Evolutionary conservation across 179 eudicot genomes (phyloP).

Genomic region (Camellia oleifera): DNA sequence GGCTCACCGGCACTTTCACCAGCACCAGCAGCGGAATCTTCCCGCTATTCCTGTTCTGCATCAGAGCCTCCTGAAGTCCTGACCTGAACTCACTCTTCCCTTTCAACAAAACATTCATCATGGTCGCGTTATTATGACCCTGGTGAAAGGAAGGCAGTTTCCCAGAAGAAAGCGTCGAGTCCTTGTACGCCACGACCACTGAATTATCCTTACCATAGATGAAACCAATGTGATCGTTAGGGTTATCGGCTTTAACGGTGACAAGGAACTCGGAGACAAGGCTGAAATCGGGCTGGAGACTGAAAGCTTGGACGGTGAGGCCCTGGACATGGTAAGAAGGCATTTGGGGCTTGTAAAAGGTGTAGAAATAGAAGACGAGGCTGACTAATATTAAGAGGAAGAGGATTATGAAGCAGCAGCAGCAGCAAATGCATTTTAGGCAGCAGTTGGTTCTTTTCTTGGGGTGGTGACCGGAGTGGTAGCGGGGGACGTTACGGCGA

Average conservation of each 20-base stretch:
- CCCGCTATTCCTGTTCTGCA: slow-evolving; percentile 16
- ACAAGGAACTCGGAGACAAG: slow-evolving; percentile 32
- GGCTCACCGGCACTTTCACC: slow-evolving; percentile 43
- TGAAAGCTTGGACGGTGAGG: slow-evolving; percentile 35
- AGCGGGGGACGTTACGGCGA: slow-evolving; percentile 29
- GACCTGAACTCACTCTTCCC: slow-evolving; percentile 44
- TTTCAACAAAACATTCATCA: slow-evolving; percentile 29
- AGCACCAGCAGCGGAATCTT: slow-evolving; percentile 42
- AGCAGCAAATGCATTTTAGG: slow-evolving; percentile 46
- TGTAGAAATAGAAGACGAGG: slow-evolving; percentile 24
- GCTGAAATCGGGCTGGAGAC: slow-evolving; percentile 30
- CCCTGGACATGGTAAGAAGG: slow-evolving; percentile 40
- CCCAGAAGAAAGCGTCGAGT: slow-evolving; percentile 38
- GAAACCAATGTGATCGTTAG: slow-evolving; percentile 40
- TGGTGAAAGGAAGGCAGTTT: slow-evolving; percentile 46
- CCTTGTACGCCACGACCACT: slow-evolving; percentile 30
- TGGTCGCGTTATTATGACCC: slow-evolving; percentile 37
- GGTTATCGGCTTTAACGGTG: slow-evolving; percentile 44
- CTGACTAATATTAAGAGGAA: slow-evolving; percentile 25
- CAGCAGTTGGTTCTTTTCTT: slow-evolving; percentile 26
- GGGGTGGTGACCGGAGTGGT: slow-evolving; percentile 12
- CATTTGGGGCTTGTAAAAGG: slow-evolving; percentile 40
- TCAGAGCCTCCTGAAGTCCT: slow-evolving; percentile 29
- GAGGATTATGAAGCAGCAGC: slow-evolving; percentile 38
- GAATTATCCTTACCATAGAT: slow-evolving; percentile 36